Percentiles rank a stretch among this genome's conserved stretches.
These are phyloP conservation scores for Canavalia ensiformis DNA, from an alignment of 306 rosid genomes.

Conservation along the genomic window DNA sequence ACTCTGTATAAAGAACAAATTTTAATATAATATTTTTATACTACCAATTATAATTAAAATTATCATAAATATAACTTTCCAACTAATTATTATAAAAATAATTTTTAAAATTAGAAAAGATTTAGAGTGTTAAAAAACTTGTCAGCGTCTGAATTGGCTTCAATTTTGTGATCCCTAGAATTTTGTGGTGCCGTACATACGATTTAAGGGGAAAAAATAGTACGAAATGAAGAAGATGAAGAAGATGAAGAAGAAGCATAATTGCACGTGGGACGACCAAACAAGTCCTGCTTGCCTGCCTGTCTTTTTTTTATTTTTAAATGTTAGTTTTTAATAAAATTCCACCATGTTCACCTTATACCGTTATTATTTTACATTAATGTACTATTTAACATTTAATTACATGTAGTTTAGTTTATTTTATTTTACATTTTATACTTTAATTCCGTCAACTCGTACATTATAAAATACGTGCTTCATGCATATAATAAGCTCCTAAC, in stretches of 20 bases:
- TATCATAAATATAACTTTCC: too few relatives aligned
- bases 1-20: too few relatives aligned
- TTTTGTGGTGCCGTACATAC: constrained; percentile 59
- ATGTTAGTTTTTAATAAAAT: not conserved
- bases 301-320: not conserved
- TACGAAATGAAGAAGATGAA: constrained; percentile 46
- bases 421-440: not conserved
- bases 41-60: too few relatives aligned
- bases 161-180: constrained; percentile 61
- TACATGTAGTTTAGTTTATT: not conserved
- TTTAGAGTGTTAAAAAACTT: too few relatives aligned
- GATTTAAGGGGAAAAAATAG: constrained; percentile 26
- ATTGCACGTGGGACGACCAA: constrained; percentile 76
- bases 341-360: not conserved
- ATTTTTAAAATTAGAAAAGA: too few relatives aligned
- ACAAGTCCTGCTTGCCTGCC: constrained; percentile 43
- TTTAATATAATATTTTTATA: too few relatives aligned
- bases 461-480: not conserved
- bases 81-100: too few relatives aligned
- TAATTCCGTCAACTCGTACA: too few relatives aligned
- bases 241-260: constrained; percentile 53
- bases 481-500: not conserved
- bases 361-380: not conserved
- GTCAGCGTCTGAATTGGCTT: not conserved
- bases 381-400: not conserved